Conservation (phyloP, 441 rosid genomes). For the Corymbia citriodora region DNA sequence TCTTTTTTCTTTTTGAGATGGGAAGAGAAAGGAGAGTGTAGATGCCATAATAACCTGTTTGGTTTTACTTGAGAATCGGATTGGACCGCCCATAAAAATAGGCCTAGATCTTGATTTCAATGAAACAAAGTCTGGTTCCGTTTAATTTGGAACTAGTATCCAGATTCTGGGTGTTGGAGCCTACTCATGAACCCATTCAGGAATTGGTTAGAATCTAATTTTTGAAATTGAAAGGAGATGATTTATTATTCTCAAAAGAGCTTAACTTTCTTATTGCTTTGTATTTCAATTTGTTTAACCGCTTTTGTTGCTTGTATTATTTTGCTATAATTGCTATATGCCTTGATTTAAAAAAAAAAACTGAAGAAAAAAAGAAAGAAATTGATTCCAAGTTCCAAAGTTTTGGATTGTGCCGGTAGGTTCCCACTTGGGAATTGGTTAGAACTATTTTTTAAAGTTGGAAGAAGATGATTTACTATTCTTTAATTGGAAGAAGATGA, state of each 20-base stretch:
- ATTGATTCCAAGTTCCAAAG: too few species aligned
- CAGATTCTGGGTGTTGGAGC: not conserved
- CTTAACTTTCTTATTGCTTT: too few species aligned
- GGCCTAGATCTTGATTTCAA: accelerated
- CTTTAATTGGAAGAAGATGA: not conserved
- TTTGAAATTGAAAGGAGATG: not conserved
- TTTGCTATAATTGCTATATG: too few species aligned
- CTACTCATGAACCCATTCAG: not conserved
- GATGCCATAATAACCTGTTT: not conserved
- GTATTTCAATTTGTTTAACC: too few species aligned
- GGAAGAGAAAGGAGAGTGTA: not conserved
- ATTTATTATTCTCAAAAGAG: too few species aligned
- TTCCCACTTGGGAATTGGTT: not conserved
- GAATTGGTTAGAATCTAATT: not conserved
- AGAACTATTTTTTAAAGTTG: not conserved
- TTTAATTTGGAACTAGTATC: not conserved
- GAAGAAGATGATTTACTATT: not conserved
- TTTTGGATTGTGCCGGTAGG: too few species aligned
- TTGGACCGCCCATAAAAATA: not conserved
- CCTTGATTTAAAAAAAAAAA: too few species aligned
- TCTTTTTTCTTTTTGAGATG: not conserved
- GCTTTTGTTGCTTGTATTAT: too few species aligned
- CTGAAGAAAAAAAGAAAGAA: too few species aligned
- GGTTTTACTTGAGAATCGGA: not conserved
- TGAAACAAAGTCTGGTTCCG: too few species aligned